phyloP scores from a whole-genome alignment of 2,329 filamentous ascomycete species.

The Pezicula neosporulosa region DNA sequence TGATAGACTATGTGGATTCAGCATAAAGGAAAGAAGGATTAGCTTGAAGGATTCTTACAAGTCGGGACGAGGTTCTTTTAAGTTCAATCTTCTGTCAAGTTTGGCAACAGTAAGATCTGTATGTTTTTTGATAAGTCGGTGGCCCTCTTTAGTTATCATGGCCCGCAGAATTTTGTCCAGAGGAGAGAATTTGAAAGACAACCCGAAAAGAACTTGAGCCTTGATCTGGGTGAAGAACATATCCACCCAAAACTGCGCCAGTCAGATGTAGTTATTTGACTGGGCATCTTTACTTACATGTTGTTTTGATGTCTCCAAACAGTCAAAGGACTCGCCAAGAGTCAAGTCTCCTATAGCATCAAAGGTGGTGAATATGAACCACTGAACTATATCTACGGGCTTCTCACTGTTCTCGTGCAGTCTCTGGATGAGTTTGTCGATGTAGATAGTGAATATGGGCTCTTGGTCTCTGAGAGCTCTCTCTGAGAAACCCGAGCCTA shows the following conservation, averaged over 20 bases:
- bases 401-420: constrained; percentile 17
- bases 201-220: constrained; percentile 14
- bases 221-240: constrained; percentile 21
- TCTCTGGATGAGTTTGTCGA: constrained; percentile 32
- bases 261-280: background rate
- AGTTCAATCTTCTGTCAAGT: constrained; percentile 7
- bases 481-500: constrained; percentile 39
- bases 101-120: constrained; percentile 16
- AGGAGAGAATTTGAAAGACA: constrained; percentile 14
- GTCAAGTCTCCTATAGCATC: constrained; percentile 39
- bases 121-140: constrained; percentile 10
- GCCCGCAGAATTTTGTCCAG: constrained; percentile 9
- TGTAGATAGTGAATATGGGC: constrained; percentile 34
- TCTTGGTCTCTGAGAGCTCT: constrained; percentile 37
- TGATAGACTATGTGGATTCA: constrained; percentile 1
- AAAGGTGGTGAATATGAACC: constrained; percentile 26
- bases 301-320: constrained; percentile 27
- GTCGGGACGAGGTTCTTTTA: constrained; percentile 27
- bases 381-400: constrained; percentile 3
- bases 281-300: constrained; percentile 6
- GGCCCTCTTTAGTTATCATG: constrained; percentile 15
- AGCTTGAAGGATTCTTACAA: constrained; percentile 20
- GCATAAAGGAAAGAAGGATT: background rate
- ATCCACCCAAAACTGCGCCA: constrained; percentile 21
- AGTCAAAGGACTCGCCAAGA: constrained; percentile 37